Conservation (phyloP, 305 asterid genomes). For the Ajuga reptans region DNA sequence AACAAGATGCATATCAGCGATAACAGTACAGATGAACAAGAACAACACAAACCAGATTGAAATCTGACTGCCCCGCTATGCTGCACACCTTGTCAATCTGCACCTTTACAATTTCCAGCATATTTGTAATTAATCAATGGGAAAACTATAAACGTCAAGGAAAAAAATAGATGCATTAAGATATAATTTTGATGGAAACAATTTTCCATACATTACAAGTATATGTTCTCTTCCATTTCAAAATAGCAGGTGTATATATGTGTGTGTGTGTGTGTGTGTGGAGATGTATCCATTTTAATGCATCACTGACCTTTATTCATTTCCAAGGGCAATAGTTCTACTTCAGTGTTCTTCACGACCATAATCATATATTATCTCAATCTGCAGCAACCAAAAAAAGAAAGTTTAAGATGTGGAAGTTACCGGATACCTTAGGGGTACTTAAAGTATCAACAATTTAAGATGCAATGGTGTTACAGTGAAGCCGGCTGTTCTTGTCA, state of each 20-base stretch:
- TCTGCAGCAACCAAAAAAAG: no score
- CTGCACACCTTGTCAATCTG: slow-evolving; percentile 18
- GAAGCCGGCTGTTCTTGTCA: background rate
- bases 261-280: no score
- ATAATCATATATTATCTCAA: no score
- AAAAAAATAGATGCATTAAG: background rate
- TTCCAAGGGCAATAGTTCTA: no score
- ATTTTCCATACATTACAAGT: background rate
- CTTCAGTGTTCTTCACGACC: no score
- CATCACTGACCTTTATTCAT: no score
- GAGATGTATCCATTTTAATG: no score
- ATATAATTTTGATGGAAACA: background rate
- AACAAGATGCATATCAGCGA: no score
- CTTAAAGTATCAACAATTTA: background rate
- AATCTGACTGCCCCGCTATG: background rate
- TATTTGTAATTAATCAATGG: background rate
- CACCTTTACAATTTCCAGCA: background rate
- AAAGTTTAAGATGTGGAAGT: no score
- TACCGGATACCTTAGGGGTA: no score
- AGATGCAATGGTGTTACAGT: background rate
- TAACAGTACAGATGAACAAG: background rate
- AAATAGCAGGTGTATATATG: no score
- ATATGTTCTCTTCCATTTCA: background rate
- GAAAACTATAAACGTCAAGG: background rate
- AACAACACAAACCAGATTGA: slow-evolving; percentile 1